Evolutionary conservation across 306 rosid species (phyloP).

Genomic region (Castanospermum australe): DNA sequence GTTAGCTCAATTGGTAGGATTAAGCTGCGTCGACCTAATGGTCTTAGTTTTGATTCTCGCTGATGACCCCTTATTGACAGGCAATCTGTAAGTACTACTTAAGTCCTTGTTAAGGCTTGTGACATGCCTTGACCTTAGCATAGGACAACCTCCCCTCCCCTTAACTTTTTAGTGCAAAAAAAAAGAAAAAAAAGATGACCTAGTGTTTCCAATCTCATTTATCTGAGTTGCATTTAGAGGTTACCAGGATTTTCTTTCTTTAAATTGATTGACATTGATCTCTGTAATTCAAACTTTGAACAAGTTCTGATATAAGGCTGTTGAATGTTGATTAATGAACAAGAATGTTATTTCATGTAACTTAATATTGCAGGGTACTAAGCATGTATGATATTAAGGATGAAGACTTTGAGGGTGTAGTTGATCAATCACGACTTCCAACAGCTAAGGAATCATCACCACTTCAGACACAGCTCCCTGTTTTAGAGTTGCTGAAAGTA

Average conservation of each 20-base stretch:
- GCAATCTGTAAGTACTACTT: no score
- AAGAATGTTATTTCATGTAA: constrained; percentile 13
- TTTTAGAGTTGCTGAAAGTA: constrained; percentile 89
- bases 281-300: not conserved
- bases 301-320: not conserved
- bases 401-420: constrained; percentile 72
- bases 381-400: constrained; percentile 76
- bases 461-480: constrained; percentile 82
- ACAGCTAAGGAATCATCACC: constrained; percentile 61
- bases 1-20: no score
- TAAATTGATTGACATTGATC: constrained; percentile 4
- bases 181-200: no score
- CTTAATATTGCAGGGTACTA: constrained; percentile 64
- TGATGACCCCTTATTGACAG: no score
- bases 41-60: no score
- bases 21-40: no score
- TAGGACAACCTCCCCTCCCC: no score
- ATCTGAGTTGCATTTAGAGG: not conserved
- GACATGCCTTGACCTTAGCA: no score
- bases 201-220: not conserved
- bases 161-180: no score
- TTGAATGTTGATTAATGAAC: not conserved
- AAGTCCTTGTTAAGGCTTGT: no score
- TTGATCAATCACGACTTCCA: constrained; percentile 67
- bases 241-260: not conserved